Percentiles rank a stretch among this genome's conserved stretches.
phyloP scores from a whole-genome alignment of 352 stramenopile genomes.

The Aphanomyces euteiches region DNA sequence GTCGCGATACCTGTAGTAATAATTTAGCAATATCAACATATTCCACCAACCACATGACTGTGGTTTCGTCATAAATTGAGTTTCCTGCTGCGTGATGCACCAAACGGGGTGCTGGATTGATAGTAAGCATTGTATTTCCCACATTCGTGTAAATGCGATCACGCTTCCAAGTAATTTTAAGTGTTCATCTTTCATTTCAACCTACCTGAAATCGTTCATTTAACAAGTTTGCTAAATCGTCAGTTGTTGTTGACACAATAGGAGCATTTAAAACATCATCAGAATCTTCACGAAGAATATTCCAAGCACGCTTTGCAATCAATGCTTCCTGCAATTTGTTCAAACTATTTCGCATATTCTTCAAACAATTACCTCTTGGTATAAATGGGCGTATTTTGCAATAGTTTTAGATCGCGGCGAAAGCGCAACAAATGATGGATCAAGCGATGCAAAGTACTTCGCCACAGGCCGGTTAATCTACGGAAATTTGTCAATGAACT shows the following conservation, averaged over 20 bases:
- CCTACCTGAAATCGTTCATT: slow-evolving; percentile 39
- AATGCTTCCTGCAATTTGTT: slow-evolving; percentile 47
- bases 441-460: slow-evolving; percentile 30
- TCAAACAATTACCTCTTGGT: slow-evolving; percentile 30
- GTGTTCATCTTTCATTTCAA: slow-evolving; percentile 3
- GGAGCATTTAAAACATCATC: slow-evolving; percentile 43
- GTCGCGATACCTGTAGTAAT: slow-evolving; percentile 19
- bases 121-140: slow-evolving; percentile 54
- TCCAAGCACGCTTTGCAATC: slow-evolving; percentile 53
- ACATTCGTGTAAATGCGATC: slow-evolving; percentile 64
- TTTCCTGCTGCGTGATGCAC: slow-evolving; percentile 69
- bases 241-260: not conserved
- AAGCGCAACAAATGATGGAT: slow-evolving; percentile 33
- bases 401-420: slow-evolving; percentile 66
- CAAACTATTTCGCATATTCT: not conserved
- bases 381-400: slow-evolving; percentile 75
- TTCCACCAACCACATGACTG: slow-evolving; percentile 54
- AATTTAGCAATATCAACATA: not conserved
- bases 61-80: slow-evolving; percentile 80
- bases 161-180: slow-evolving; percentile 13
- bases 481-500: no score
- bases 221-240: slow-evolving; percentile 32
- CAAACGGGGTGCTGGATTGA: slow-evolving; percentile 65
- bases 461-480: not conserved
- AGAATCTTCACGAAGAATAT: slow-evolving; percentile 39